Evolutionary conservation across 140 eudicot species (phyloP), one percentile per base, ranked within the genome.

Genomic region (Bidens hawaiensis): DNA sequence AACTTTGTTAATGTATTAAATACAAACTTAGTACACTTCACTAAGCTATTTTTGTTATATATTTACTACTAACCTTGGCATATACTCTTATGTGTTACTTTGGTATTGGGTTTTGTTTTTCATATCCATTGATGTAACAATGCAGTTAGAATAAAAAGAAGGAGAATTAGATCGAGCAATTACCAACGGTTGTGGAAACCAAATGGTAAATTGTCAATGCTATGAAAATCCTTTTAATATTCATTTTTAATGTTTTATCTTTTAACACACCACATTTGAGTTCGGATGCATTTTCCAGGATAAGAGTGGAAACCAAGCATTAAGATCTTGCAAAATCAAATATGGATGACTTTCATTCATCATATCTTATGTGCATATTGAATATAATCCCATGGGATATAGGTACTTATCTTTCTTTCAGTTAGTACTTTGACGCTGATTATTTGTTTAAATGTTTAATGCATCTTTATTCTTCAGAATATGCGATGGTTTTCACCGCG

Each of bases 401-500:
- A n/a, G n/a, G n/a, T n/a, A 27, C 28, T 61, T 78, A n/a, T n/a
- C n/a, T n/a, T n/a, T n/a, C n/a, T n/a, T n/a, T n/a, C n/a, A n/a
- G n/a, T n/a, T n/a, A n/a, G n/a, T n/a, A n/a, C n/a, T n/a, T n/a
- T n/a, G n/a, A n/a, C n/a, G n/a, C n/a, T n/a, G n/a, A n/a, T n/a
- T n/a, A n/a, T n/a, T n/a, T n/a, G n/a, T n/a, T n/a, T n/a, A n/a
- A n/a, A n/a, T n/a, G n/a, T n/a, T n/a, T n/a, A n/a, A n/a, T n/a
- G n/a, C n/a, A n/a, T n/a, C 56, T 75, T 6, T 67, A 46, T 59
- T 7, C n/a, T 78, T 64, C 79, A 88, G 99, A 78, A 58, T 75
- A 40, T 93, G 99, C 64, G 93, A 85, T 64, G 94, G 99, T 14
- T 93, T 96, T 67, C 83, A 93, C 48, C 85, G 70, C 9, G 96